Percentiles rank a stretch among this genome's conserved stretches.
Evolutionary conservation across 2,329 filamentous ascomycete species (phyloP).

Genomic region (Aspergillus tanneri): DNA sequence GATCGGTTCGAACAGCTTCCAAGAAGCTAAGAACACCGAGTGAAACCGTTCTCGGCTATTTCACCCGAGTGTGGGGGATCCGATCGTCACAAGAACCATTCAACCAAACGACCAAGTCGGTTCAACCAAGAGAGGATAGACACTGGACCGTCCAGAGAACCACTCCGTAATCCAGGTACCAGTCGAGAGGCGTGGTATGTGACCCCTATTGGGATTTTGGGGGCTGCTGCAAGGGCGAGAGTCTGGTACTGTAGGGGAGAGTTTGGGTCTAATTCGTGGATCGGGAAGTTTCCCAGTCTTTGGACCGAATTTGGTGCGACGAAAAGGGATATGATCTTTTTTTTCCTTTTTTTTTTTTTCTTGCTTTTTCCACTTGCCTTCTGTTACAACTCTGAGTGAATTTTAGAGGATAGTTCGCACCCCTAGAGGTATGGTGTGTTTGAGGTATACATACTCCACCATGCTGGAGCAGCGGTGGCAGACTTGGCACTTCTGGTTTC

Average conservation of each 20-base stretch:
- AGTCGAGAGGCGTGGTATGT: background rate
- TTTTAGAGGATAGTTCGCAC: constrained; percentile 15
- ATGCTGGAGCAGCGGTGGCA: constrained; percentile 25
- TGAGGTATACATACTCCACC: constrained; percentile 33
- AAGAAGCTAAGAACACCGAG: no score
- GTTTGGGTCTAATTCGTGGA: background rate
- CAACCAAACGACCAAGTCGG: no score
- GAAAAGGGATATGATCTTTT: background rate
- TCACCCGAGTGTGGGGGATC: no score
- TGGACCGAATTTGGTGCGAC: background rate
- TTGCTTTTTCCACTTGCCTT: no score
- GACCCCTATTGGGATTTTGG: background rate
- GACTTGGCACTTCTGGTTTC: constrained; percentile 21
- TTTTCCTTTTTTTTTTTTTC: no score
- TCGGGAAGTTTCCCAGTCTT: background rate
- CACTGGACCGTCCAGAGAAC: no score
- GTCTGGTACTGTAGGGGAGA: background rate
- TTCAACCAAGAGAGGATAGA: no score
- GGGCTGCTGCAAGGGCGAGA: background rate
- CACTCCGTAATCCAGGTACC: background rate
- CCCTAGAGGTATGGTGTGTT: constrained; percentile 32
- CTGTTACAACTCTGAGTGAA: constrained; percentile 5
- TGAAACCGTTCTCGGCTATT: no score
- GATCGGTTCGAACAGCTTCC: no score
- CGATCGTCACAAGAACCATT: no score